Percentiles rank a stretch among this genome's conserved stretches.
Evolutionary conservation across 768 basidiomycete genomes (phyloP).

Genomic region (Hygrocybe coccinea): DNA sequence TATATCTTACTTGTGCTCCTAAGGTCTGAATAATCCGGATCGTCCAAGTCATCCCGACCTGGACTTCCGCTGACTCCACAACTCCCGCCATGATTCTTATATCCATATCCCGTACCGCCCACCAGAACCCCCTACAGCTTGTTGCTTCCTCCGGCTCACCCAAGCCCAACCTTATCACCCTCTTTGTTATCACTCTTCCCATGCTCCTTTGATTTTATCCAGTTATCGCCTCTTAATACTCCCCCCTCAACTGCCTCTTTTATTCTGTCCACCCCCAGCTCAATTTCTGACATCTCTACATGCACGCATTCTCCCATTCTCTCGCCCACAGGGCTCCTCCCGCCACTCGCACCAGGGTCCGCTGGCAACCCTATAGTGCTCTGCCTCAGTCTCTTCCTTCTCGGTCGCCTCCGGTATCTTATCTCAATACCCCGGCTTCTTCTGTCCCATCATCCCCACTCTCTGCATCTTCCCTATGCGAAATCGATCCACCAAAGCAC

Average conservation of each 20-base stretch:
- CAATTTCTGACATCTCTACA: conserved; percentile 24
- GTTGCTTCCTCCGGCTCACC: no score
- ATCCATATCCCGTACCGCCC: no score
- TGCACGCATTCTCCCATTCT: conserved; percentile 44
- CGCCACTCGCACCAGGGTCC: conserved; percentile 59
- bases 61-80: no score
- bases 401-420: conserved; percentile 38
- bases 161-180: neutral
- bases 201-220: neutral
- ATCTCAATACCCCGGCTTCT: conserved; percentile 56
- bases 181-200: neutral
- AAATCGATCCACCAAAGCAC: conserved; percentile 28
- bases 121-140: no score
- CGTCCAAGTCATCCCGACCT: no score
- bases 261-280: conserved; percentile 24
- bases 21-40: no score
- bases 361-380: conserved; percentile 79
- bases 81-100: no score
- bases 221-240: no score
- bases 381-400: conserved; percentile 33
- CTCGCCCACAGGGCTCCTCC: conserved; percentile 70
- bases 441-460: conserved; percentile 47
- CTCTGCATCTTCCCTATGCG: conserved; percentile 30
- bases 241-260: neutral
- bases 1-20: no score